Base-by-base conservation (phyloP, 306 rosid genomes). In the Acacia acuminata region DNA sequence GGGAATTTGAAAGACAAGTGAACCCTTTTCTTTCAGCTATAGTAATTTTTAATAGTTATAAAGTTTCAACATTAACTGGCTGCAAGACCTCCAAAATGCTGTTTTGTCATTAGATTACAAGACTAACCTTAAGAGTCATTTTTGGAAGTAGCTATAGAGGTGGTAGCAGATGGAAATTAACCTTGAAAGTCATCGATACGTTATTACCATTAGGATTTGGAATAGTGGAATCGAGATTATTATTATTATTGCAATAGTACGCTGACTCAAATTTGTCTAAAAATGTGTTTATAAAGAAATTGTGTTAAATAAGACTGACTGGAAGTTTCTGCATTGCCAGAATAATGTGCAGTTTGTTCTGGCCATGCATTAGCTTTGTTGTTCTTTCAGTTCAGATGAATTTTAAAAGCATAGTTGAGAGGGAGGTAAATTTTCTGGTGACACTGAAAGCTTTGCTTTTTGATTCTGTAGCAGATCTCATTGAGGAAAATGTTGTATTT, bases 181-280 rank as follows among this genome's bases (percentile, higher is more conserved):
- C 9, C 0, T 15, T 20, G n/a, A 34, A 60, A 34, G 12, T 77
- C 55, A 71, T 77, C 67, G 77, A 32, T 42, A 16, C 66, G 10
- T 34, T 73, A 15, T 63, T 78, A 73, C 55, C 32, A 53, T 14
- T 72, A 66, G 82, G 82, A 61, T 74, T 65, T 73, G 71, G 73
- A 30, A 73, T 53, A 53, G 53, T 22, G 73, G 44, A 65, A 63
- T 61, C 6, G 38, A 60, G 24, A 27, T 50, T 10, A 42, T 11
- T 11, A 44, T 60, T 77, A 55, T 44, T 14, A 36, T 32, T 48
- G 48, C 73, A 71, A 44, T 11, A 40, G 48, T 50, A 27, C 74
- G 77, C 22, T 65, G 67, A 51, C 20, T 47, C 13, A 34, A 16
- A 22, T 9, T 30, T 82, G 68, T 40, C 70, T 74, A 32, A 63